Percentiles rank a stretch among this genome's conserved stretches.
These are phyloP conservation scores for Colletotrichum sp. DNA, from an alignment of 2,329 filamentous ascomycete species.

Conservation along the genomic window DNA sequence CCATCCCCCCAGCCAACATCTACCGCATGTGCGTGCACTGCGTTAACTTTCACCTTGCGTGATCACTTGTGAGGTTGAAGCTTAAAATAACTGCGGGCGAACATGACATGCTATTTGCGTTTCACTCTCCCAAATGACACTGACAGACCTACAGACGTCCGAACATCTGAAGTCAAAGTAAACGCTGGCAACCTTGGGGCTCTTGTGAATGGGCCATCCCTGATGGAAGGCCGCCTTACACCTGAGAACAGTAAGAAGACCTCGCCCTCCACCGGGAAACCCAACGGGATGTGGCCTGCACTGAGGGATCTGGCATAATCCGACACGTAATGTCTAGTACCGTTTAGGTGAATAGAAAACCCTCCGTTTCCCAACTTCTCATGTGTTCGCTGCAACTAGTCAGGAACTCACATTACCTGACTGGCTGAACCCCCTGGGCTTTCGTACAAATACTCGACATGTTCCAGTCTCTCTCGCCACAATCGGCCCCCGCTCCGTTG, in stretches of 20 bases:
- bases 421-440: background rate
- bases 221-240: background rate
- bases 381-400: background rate
- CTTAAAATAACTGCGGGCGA: background rate
- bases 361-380: background rate
- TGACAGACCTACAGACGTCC: background rate
- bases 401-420: background rate
- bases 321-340: slow-evolving; percentile 3
- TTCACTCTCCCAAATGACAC: background rate
- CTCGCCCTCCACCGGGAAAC: background rate
- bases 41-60: background rate
- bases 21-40: background rate
- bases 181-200: background rate
- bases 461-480: background rate
- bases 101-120: background rate
- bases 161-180: background rate
- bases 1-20: background rate
- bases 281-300: background rate
- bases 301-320: background rate
- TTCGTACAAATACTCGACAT: background rate
- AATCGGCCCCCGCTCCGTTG: rapidly evolving
- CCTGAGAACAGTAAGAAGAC: background rate
- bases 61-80: background rate
- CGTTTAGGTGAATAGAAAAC: background rate
- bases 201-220: background rate